These are phyloP conservation scores for Rhizomucor pusillus DNA, from an alignment of 371 early-diverging fungal species.

Conservation along the genomic window DNA sequence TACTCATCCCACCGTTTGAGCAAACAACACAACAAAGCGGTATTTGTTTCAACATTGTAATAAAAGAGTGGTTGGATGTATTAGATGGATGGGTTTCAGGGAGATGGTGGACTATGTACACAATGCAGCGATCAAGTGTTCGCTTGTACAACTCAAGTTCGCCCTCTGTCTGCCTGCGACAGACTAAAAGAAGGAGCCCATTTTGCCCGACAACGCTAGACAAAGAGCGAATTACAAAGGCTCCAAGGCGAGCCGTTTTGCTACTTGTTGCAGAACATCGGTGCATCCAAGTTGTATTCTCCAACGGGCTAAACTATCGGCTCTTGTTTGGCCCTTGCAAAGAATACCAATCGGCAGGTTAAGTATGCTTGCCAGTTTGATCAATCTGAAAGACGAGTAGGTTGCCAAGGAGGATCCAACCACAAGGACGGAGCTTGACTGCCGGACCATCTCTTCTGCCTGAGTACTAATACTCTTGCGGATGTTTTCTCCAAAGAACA, in stretches of 20 bases:
- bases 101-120: too few species aligned
- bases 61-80: too few species aligned
- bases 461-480: conserved; percentile 36
- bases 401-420: conserved; percentile 83
- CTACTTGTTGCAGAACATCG: conserved; percentile 25
- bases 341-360: conserved; percentile 66
- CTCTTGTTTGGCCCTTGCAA: conserved; percentile 77
- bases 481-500: conserved; percentile 92
- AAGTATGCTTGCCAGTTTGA: conserved; percentile 56
- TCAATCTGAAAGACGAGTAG: conserved; percentile 79
- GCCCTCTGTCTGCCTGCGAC: too few species aligned
- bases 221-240: not conserved
- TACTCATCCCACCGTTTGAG: too few species aligned
- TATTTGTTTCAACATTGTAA: too few species aligned
- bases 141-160: too few species aligned
- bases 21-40: too few species aligned
- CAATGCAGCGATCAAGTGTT: too few species aligned
- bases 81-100: too few species aligned
- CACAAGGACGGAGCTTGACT: conserved; percentile 63
- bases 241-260: conserved; percentile 2
- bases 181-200: too few species aligned
- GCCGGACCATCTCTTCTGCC: conserved; percentile 55
- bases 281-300: conserved; percentile 56
- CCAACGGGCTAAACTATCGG: conserved; percentile 59
- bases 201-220: not conserved